Conservation (phyloP, 2,329 filamentous ascomycete genomes). For the Ophiostoma piceae region DNA sequence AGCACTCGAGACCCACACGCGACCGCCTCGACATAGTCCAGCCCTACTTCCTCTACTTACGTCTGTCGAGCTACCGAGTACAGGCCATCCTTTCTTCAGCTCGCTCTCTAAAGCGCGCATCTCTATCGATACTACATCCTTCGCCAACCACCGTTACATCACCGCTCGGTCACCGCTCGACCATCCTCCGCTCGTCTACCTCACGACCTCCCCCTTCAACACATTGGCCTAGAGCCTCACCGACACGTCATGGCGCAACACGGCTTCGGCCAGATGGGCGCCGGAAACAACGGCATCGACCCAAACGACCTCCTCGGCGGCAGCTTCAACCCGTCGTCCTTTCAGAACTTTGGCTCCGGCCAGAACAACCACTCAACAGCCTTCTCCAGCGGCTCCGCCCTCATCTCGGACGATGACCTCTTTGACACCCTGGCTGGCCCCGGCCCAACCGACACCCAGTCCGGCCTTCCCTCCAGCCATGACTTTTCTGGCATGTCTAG, state of each 20-base stretch:
- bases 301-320: conserved; percentile 77
- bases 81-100: not conserved
- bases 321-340: conserved; percentile 56
- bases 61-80: not conserved
- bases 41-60: not conserved
- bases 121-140: not conserved
- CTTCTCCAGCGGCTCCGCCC: conserved; percentile 71
- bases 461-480: conserved; percentile 49
- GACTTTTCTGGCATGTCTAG: conserved; percentile 53
- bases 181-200: not conserved
- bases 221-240: not conserved
- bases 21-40: not conserved
- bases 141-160: not conserved
- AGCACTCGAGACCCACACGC: not conserved
- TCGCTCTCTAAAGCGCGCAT: not conserved
- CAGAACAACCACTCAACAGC: conserved; percentile 58
- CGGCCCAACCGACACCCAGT: conserved; percentile 47
- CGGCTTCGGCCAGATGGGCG: conserved; percentile 52
- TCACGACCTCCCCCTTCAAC: not conserved
- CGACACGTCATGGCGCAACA: conserved; percentile 47
- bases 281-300: conserved; percentile 56
- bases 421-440: conserved; percentile 62
- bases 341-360: conserved; percentile 52
- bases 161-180: not conserved
- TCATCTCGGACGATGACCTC: conserved; percentile 84